Base-by-base conservation (phyloP, 2,329 filamentous ascomycete species). In the Fusarium nanum region DNA sequence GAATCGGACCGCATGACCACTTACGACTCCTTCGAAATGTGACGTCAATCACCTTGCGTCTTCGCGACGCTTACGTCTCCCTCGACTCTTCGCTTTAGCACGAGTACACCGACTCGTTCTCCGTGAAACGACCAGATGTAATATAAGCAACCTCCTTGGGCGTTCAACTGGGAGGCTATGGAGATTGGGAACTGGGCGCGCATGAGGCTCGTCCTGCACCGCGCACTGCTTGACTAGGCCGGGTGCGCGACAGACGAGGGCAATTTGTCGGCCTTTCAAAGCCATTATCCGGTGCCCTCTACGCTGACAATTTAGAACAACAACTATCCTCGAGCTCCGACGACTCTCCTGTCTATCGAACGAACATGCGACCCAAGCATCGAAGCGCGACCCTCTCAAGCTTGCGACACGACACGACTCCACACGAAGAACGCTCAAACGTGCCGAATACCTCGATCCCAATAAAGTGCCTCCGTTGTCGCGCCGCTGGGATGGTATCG, bases 1-100 rank as follows among this genome's bases (percentile, higher is more conserved):
- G 32, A 27, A 27, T 3, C 1, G 3, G 6, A 1, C 3, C 23
- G 6, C 5, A 4, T 11, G 6, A 16, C 4, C 0, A 13, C 13
- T 22, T 27, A 41, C 3, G 23, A 9, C 16, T 6, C 12, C 23
- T 7, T 28, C 32, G 5, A 41, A 52, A 41, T 3, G 1, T 27
- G 32, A 12, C 34, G 4, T 25, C n/a, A 22, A 22, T 13, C 5
- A 14, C 12, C 13, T 8, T n/a, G 9, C 48, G 8, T 30, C 13
- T 30, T 30, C 11, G 2, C 13, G 28, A 10, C 9, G 23, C n/a
- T 12, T 30, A 52, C 18, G 14, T n/a, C 5, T 13, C 6, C 4
- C 22, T 16, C 7, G 4, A 25, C 13, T 3, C 34, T n/a, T n/a
- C 6, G 6, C 32, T 12, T 10, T 8, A 13, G 23, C 23, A 16